Base-by-base conservation (phyloP, 352 stramenopile genomes). In the Globisporangium alternatum region DNA sequence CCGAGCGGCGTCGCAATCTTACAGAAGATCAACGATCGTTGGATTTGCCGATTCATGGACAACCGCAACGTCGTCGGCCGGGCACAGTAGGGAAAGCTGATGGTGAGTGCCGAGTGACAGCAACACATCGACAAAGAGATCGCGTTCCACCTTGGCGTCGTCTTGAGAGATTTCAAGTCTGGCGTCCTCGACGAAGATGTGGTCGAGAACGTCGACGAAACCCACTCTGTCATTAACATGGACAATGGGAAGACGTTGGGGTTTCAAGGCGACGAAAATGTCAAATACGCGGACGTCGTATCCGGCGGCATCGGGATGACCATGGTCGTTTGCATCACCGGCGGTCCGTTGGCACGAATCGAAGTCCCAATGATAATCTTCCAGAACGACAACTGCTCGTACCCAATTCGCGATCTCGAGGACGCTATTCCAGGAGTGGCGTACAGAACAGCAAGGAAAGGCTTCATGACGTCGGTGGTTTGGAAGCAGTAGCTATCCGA, bases 201-300 rank as follows among this genome's bases (percentile, higher is more conserved):
- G 9, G 41, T 64, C 15, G n/a, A 41, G 4, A 70, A 68, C 25
- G 62, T 70, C 54, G 64, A 74, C 33, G 59, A 74, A 9, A 68
- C 68, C 3, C 59, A 70, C 30, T 68, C 68, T 25, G 22, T 70
- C 19, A 44, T 67, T 3, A 66, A 65, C 51, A 62, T 66, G 48
- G 56, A 68, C 47, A 44, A 72, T 31, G 49, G 55, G 2, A 59
- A 61, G 51, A 60, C 37, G 3, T 28, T 60, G 8, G 35, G 30
- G n/a, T 25, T 35, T 5, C 8, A n/a, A 15, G 54, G 65, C 33
- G 19, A 55, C 3, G 19, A 8, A 15, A 43, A 25, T 9, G 39
- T 56, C n/a, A 66, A 66, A 43, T 56, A 60, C 31, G 35, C 45
- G 22, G 60, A 66, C 31, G 21, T 66, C 4, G 37, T 66, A 2